Conservation (phyloP, 768 basidiomycete species). For the Xerocomellus amylosporus region DNA sequence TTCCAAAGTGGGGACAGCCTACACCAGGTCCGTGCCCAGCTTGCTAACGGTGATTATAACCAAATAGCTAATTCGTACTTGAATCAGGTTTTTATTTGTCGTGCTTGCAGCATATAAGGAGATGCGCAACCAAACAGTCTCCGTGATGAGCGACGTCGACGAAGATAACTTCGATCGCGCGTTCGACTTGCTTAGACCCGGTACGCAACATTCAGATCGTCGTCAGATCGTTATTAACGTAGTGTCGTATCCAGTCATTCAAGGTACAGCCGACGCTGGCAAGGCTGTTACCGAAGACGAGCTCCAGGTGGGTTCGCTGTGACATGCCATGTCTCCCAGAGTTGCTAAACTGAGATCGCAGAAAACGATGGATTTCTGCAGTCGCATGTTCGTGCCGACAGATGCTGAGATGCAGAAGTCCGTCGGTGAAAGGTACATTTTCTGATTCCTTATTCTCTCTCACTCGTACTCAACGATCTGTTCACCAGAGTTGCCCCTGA, state of each 20-base stretch:
- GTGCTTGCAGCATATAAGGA: slow-evolving; percentile 12
- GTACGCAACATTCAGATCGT: neutral
- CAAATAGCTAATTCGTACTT: neutral
- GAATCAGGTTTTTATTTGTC: slow-evolving; percentile 7
- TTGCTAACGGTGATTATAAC: too few relatives aligned
- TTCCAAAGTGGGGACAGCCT: slow-evolving; percentile 8
- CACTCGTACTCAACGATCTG: neutral
- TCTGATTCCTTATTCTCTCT: neutral
- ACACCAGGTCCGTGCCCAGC: slow-evolving; percentile 1
- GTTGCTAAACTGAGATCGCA: neutral
- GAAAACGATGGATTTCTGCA: slow-evolving; percentile 14
- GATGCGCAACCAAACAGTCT: slow-evolving; percentile 8
- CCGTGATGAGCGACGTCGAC: slow-evolving; percentile 10
- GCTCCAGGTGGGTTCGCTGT: neutral
- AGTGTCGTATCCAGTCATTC: slow-evolving; percentile 1
- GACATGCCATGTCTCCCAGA: neutral
- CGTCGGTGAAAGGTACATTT: neutral
- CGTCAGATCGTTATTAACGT: neutral
- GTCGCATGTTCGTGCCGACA: slow-evolving; percentile 4
- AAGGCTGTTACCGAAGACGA: slow-evolving; percentile 8
- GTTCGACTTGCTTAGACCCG: slow-evolving; percentile 12
- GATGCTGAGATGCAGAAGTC: slow-evolving; percentile 5
- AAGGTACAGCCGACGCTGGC: slow-evolving; percentile 5
- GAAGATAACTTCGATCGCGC: slow-evolving; percentile 16
- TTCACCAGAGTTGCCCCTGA: neutral